A percentile compares a stretch with the other conserved stretches of the same genome.
Evolutionary conservation across 441 rosid species (phyloP).

Genomic region (Pelargonium fulgidum): DNA sequence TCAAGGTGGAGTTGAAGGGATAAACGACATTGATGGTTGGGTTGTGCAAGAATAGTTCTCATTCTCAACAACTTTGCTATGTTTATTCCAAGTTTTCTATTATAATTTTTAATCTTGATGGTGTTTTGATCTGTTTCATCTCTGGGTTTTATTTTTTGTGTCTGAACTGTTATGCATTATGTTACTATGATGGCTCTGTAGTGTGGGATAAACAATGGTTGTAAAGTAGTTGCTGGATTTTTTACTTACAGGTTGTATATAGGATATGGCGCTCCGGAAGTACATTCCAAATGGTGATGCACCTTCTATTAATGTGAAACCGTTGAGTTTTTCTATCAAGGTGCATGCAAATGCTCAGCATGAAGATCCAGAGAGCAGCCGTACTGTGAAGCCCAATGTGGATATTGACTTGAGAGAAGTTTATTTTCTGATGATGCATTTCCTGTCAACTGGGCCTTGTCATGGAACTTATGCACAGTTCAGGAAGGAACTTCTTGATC

Average conservation of each 20-base stretch:
- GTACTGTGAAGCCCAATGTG: conserved; percentile 29
- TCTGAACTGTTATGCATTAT: conserved; percentile 2
- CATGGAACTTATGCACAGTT: conserved; percentile 62
- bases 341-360: conserved; percentile 38
- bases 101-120: not conserved
- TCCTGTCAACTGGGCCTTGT: conserved; percentile 60
- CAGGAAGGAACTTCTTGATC: conserved; percentile 82
- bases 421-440: conserved; percentile 77
- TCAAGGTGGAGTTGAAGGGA: not conserved
- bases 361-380: conserved; percentile 35
- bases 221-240: not conserved
- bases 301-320: conserved; percentile 40
- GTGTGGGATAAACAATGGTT: not conserved
- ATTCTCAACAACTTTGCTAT: not conserved
- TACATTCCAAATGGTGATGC: conserved; percentile 39
- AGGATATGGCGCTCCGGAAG: conserved; percentile 57
- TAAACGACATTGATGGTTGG: no score
- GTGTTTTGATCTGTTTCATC: not conserved
- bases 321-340: conserved; percentile 35
- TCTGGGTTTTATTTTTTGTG: not conserved
- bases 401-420: conserved; percentile 84
- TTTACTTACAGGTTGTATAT: conserved; percentile 26
- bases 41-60: not conserved
- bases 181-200: no score
- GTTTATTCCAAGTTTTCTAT: not conserved